Conservation (phyloP, 371 early-diverging fungal genomes). For the Mortierella sp. region DNA sequence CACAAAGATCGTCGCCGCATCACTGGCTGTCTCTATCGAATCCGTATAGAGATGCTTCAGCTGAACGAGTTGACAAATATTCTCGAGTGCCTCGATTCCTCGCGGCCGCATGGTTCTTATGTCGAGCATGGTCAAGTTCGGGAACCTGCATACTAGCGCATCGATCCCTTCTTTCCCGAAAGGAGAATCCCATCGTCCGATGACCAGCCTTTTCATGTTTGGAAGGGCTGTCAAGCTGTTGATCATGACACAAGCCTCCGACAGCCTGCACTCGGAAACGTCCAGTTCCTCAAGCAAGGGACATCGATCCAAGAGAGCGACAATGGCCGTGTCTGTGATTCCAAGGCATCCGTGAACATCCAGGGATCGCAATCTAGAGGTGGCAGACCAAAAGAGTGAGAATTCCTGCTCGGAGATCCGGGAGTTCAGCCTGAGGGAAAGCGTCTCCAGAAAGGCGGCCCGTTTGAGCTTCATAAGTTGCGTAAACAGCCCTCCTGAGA, state of each 20-base stretch:
- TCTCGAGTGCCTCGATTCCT: conserved; percentile 36
- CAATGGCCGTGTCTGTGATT: conserved; percentile 18
- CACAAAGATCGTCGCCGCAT: conserved; percentile 14
- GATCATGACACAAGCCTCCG: conserved; percentile 26
- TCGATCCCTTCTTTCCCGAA: conserved; percentile 31
- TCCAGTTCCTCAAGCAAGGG: conserved; percentile 44
- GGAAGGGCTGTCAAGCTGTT: conserved; percentile 11
- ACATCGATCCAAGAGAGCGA: conserved; percentile 28
- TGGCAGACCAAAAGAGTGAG: conserved; percentile 38
- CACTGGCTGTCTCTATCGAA: conserved; percentile 26
- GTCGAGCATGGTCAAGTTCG: conserved; percentile 32
- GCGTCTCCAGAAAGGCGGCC: conserved; percentile 14
- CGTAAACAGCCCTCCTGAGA: conserved; percentile 22
- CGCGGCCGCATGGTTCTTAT: conserved; percentile 28
- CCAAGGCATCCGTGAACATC: conserved; percentile 37
- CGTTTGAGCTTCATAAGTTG: conserved; percentile 27
- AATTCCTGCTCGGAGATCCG: conserved; percentile 30
- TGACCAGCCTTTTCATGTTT: conserved; percentile 27
- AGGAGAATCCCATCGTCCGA: conserved; percentile 27
- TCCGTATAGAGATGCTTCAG: conserved; percentile 42
- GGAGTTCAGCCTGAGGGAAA: conserved; percentile 28
- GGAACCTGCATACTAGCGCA: conserved; percentile 31
- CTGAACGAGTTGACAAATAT: conserved; percentile 12
- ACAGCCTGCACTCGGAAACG: conserved; percentile 32
- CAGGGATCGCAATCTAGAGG: conserved; percentile 24